A percentile compares a stretch with the other conserved stretches of the same genome.
Conservation (phyloP, 257 asterid genomes). For the Solanum pimpinellifolium region DNA sequence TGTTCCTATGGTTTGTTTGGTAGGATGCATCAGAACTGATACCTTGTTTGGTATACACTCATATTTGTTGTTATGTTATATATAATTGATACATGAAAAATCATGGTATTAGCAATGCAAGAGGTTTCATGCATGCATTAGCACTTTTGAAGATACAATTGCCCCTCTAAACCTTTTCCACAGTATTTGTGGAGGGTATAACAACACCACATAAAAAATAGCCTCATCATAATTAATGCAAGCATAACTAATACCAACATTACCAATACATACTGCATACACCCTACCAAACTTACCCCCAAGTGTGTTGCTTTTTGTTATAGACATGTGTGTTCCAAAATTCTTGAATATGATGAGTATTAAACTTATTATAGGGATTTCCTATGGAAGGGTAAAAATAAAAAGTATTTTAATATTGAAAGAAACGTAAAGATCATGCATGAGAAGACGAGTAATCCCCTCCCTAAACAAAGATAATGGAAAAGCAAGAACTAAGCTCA, state of each 20-base stretch:
- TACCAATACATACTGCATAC: not conserved
- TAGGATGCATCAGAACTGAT: not conserved
- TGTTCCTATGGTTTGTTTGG: not conserved
- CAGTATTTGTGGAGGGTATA: not conserved
- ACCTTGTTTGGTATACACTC: not conserved
- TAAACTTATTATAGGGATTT: not conserved
- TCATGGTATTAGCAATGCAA: not conserved
- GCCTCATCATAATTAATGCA: not conserved
- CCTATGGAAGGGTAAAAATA: not conserved
- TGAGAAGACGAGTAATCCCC: not conserved
- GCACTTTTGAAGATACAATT: not conserved
- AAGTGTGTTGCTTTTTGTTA: not conserved
- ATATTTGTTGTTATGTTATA: not conserved
- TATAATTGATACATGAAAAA: not conserved
- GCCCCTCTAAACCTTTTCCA: not conserved
- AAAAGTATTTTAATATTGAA: not conserved
- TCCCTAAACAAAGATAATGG: not conserved
- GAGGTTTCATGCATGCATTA: not conserved
- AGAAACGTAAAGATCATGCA: not conserved
- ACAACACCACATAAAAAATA: not conserved
- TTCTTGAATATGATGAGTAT: not conserved
- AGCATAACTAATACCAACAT: not conserved
- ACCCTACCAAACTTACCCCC: not conserved
- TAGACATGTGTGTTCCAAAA: not conserved
- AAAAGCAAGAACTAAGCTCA: not conserved